phyloP scores from a whole-genome alignment of 805 yeast genomes.

The Pichia occidentalis region DNA sequence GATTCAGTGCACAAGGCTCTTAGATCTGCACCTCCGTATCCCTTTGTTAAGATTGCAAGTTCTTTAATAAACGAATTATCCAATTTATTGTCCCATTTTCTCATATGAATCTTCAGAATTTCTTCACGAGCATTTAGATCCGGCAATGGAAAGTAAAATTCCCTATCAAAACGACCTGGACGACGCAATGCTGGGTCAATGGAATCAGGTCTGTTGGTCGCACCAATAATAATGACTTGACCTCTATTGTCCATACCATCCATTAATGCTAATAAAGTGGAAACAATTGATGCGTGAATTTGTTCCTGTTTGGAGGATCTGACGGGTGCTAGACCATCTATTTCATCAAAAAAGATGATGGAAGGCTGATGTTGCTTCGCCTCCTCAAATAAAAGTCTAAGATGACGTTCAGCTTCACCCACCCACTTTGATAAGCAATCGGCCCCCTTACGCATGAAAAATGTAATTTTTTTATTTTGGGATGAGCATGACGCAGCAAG shows the following conservation, averaged over 20 bases:
- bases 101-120: slow-evolving; percentile 79
- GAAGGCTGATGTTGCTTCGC: slow-evolving; percentile 95
- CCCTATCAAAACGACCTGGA: slow-evolving; percentile 96
- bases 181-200: slow-evolving; percentile 97
- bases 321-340: slow-evolving; percentile 97
- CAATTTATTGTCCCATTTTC: slow-evolving; percentile 79
- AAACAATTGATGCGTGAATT: slow-evolving; percentile 94
- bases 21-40: slow-evolving; percentile 97
- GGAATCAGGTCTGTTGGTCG: slow-evolving; percentile 95
- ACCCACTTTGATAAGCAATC: slow-evolving; percentile 98
- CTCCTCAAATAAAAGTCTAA: slow-evolving; percentile 86
- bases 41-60: slow-evolving; percentile 79
- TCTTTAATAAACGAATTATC: slow-evolving; percentile 50
- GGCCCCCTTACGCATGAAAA: slow-evolving; percentile 98
- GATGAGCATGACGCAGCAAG: slow-evolving; percentile 92
- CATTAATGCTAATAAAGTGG: slow-evolving; percentile 91
- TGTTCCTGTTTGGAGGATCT: slow-evolving; percentile 97
- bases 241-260: slow-evolving; percentile 99
- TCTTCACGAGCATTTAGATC: slow-evolving; percentile 70
- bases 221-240: slow-evolving; percentile 96
- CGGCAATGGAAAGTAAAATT: slow-evolving; percentile 92
- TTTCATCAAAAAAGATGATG: slow-evolving; percentile 94
- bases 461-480: slow-evolving; percentile 78
- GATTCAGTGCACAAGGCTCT: slow-evolving; percentile 94
- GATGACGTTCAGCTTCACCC: slow-evolving; percentile 96